A percentile compares a stretch with the other conserved stretches of the same genome.
Evolutionary conservation across 768 basidiomycete species (phyloP).

Genomic region (Glaciozyma antarctica): DNA sequence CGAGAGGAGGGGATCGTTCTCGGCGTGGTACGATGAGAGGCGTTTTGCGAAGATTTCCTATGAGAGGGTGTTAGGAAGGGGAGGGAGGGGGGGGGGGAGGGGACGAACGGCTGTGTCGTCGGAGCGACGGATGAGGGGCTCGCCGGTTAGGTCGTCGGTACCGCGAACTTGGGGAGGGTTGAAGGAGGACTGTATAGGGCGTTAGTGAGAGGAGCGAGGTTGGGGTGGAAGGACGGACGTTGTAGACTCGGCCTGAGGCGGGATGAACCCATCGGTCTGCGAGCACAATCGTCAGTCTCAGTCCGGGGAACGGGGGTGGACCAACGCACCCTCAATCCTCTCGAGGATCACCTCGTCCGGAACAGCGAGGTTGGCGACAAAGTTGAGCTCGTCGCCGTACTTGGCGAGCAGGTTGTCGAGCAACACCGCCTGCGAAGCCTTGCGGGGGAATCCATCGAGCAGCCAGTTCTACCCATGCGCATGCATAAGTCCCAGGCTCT

Average conservation of each 20-base stretch:
- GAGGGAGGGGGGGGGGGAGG: background rate
- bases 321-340: constrained; percentile 55
- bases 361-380: constrained; percentile 81
- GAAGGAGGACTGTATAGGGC: constrained; percentile 46
- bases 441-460: constrained; percentile 84
- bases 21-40: constrained; percentile 62
- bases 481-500: background rate
- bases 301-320: background rate
- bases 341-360: constrained; percentile 72
- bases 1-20: constrained; percentile 68
- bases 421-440: constrained; percentile 68
- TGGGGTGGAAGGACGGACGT: constrained; percentile 42
- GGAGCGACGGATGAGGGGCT: constrained; percentile 73
- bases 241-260: constrained; percentile 82
- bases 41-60: constrained; percentile 73
- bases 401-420: constrained; percentile 58
- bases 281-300: background rate
- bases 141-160: constrained; percentile 75
- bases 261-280: constrained; percentile 77
- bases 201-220: background rate
- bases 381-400: constrained; percentile 55
- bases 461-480: constrained; percentile 62
- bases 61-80: constrained; percentile 7
- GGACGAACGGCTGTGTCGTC: constrained; percentile 75
- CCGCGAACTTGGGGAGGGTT: constrained; percentile 73